Base-by-base conservation (phyloP, 345 rosid genomes). In the Corymbia maculata region DNA sequence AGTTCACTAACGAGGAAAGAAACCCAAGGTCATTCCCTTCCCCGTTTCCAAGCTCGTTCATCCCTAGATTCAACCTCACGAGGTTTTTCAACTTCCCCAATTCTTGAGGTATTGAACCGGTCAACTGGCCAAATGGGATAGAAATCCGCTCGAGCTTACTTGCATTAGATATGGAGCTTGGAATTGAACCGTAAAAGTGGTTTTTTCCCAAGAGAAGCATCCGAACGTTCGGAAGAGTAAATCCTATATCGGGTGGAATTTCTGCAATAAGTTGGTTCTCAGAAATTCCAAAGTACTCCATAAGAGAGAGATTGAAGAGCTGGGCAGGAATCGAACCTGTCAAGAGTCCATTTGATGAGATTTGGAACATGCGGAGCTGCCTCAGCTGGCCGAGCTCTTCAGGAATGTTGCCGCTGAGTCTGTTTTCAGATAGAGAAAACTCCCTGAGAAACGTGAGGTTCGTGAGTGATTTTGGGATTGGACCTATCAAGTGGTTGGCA, bases 311-410 rank as follows among this genome's bases (percentile, higher is more conserved):
- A 47, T 89, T 88, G 70, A 87, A 88, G 26, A 92, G 89, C 61
- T 90, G 87, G 19, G 51, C 44, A 51, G 93, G 93, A 55, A 92
- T 44, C 26, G 86, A 5, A 57, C 93, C 93, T n/a, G 90, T 89
- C 17, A 91, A 52, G 13, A 87, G 24, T 32, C 15, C 51, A 66
- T 91, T 91, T 22, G 55, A 51, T 1, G 90, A 79, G 32, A 92
- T 52, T 86, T 85, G 90, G 87, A 92, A 88, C 88, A 32, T 82
- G 5, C 57, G 55, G 15, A 90, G 90, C 79, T 51, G 55, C 52
- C 49, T 88, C 21, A 90, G 57, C 70, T 52, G 87, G 79, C 91
- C 89, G 11, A 92, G 86, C 44, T 75, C 90, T 30, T n/a, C 12
- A 4, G 93, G 93, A 19, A 92, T 70, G 42, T 68, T 51, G 64